phyloP scores from a whole-genome alignment of 2,329 filamentous ascomycete genomes.

The Stagonosporopsis tanaceti region DNA sequence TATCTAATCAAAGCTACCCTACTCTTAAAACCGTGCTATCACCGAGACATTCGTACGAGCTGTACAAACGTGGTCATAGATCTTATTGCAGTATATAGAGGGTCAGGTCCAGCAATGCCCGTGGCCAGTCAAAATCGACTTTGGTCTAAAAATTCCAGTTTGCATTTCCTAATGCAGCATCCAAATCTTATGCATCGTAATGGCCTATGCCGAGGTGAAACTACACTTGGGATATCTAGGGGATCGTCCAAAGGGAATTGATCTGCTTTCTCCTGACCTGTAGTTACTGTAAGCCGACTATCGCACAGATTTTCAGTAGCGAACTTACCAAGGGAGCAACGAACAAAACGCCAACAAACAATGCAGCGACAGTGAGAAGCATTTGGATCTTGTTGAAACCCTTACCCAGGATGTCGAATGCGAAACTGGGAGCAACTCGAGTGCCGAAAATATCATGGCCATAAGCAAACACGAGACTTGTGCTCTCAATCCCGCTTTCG shows the following conservation, averaged over 20 bases:
- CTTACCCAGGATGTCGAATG: conserved; percentile 92
- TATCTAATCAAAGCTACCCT: too few species aligned
- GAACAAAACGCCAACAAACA: conserved; percentile 77
- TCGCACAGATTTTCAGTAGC: neutral
- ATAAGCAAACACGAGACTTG: conserved; percentile 86
- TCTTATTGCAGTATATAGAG: too few species aligned
- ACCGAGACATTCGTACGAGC: too few species aligned
- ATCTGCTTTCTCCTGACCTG: conserved; percentile 70
- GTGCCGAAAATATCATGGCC: conserved; percentile 90
- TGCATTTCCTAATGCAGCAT: neutral
- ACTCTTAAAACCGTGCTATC: too few species aligned
- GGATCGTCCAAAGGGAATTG: conserved; percentile 67
- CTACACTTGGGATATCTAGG: conserved; percentile 18
- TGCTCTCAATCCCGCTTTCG: conserved; percentile 88
- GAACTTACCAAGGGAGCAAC: conserved; percentile 80
- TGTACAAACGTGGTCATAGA: too few species aligned
- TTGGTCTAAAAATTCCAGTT: neutral
- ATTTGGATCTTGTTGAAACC: conserved; percentile 92
- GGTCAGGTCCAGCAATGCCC: neutral
- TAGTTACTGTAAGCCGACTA: conserved; percentile 18
- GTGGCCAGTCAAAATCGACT: neutral
- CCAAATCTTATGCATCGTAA: neutral
- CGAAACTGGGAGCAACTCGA: conserved; percentile 82
- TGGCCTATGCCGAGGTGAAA: neutral
- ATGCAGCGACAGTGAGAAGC: conserved; percentile 80